Base-by-base conservation (phyloP, 768 basidiomycete species). In the Mrakia hoshinonis region DNA sequence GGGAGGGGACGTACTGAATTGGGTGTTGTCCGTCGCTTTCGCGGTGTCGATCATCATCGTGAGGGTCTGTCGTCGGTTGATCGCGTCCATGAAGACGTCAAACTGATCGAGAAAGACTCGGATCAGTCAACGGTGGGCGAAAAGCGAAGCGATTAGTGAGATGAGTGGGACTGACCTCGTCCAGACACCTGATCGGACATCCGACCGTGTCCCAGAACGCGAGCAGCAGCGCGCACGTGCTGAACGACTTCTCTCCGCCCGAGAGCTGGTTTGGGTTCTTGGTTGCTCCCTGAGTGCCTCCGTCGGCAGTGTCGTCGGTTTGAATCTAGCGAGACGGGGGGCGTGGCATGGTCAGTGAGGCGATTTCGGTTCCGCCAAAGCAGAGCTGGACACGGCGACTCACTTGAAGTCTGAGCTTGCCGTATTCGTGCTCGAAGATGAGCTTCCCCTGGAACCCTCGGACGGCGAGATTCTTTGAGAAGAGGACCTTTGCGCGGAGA, bases 181-280 rank as follows among this genome's bases (percentile, higher is more conserved):
- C 96, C 87, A 98, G 85, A 77, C 95, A 97, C 71, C 96, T 84
- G 58, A 99, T 83, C 1, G 96, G 96, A 77, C 94, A 94, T 0
- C 90, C 89, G 69, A 94, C 92, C 20, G 91, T 88, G 76, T 96
- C 91, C 96, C 96, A 99, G 55, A 99, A 83, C 4, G 96, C 88
- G n/a, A 98, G 82, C 60, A 99, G 82, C 65, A 99, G 80, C 75
- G 92, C 94, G 74, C 97, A 92, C 0, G 95, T 98, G 7, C 93
- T 90, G 81, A 96, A 99, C 9, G 91, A 94, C 79, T 96, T 95
- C 79, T 98, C 95, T 48, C 95, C 94, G 60, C 94, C 94, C 74
- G 90, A 91, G 22, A 94, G 83, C 38, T 89, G 68, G 47, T 87
- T 87, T 4, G 92, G 89, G 76, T 93, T 90, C 79, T 92, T 68